Conservation (phyloP, 2,329 filamentous ascomycete genomes). For the Penicillium sp. region DNA sequence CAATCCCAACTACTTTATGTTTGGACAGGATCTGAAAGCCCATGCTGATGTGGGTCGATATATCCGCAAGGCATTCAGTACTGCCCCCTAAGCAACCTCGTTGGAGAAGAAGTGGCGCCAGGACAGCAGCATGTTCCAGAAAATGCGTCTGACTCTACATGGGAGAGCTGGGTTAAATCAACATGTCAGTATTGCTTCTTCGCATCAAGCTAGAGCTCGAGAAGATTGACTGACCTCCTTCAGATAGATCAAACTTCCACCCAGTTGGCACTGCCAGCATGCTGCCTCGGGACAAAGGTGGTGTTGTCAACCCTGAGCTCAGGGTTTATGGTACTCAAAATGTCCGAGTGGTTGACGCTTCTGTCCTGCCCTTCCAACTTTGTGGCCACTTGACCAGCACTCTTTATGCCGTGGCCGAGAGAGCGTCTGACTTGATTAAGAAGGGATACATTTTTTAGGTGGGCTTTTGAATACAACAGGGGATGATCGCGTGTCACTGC, state of each 20-base stretch:
- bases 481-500: too few relatives aligned
- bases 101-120: slow-evolving; percentile 26
- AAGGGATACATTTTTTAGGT: slow-evolving; percentile 13
- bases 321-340: slow-evolving; percentile 38
- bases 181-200: slow-evolving; percentile 24
- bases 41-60: slow-evolving; percentile 25
- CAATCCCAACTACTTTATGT: slow-evolving; percentile 33
- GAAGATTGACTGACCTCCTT: neutral
- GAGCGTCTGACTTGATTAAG: slow-evolving; percentile 35
- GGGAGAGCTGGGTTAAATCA: slow-evolving; percentile 27
- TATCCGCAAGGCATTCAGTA: slow-evolving; percentile 25
- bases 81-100: slow-evolving; percentile 20
- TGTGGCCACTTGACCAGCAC: slow-evolving; percentile 34
- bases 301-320: slow-evolving; percentile 34
- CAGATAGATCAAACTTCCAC: slow-evolving; percentile 34
- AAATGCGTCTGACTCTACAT: slow-evolving; percentile 21
- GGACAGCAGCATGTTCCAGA: slow-evolving; percentile 21
- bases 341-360: slow-evolving; percentile 38
- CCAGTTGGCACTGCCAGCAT: slow-evolving; percentile 36
- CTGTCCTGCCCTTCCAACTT: slow-evolving; percentile 32
- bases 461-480: too few relatives aligned
- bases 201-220: neutral
- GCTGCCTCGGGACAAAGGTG: slow-evolving; percentile 33
- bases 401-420: slow-evolving; percentile 36
- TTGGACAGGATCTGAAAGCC: slow-evolving; percentile 22